Base-by-base conservation (phyloP, 345 rosid genomes). In the Gossypium stocksii region DNA sequence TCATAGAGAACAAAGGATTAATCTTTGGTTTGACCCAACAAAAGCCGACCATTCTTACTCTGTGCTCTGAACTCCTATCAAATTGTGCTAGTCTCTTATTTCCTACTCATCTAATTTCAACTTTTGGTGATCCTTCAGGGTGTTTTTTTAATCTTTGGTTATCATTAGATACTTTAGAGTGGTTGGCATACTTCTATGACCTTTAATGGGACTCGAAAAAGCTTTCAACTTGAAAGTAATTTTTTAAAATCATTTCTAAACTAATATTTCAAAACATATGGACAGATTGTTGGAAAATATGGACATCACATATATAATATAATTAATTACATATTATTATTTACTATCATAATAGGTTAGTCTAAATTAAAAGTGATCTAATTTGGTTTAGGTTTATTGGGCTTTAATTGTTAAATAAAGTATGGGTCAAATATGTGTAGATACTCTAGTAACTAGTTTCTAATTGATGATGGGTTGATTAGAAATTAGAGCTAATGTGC, bases 21-120 rank as follows among this genome's bases (percentile, higher is more conserved):
- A 78, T 65, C 94, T 93, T 19, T 91, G 97, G 98, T 93, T 91
- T 71, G 98, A 93, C 76, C 97, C 98, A 49, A 84, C 95, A 60
- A 74, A 66, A 15, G 74, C 29, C 8, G 86, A 64, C 71, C 97
- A 93, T 77, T 67, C 79, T 43, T 93, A 91, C 79, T 85, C 91
- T 11, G 81, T 93, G 64, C 86, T 91, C 62, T 93, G 98, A 93
- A 93, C 41, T 22, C 82, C 80, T 82, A 87, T 66, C 87, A 76
- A 74, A 84, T 91, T 29, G 90, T 87, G 97, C 89, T 66, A 86
- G 98, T 80, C 8, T 19, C 2, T 56, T 29, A 3, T 22, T 56
- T 12, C 10, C 4, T 44, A 29, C 8, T 53, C 11, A 54, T 17
- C 3, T 9, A 13, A 51, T 51, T 14, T 51, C 54, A 22, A 20